Base-by-base conservation (phyloP, 352 stramenopile species). In the Phytopythium litorale region DNA sequence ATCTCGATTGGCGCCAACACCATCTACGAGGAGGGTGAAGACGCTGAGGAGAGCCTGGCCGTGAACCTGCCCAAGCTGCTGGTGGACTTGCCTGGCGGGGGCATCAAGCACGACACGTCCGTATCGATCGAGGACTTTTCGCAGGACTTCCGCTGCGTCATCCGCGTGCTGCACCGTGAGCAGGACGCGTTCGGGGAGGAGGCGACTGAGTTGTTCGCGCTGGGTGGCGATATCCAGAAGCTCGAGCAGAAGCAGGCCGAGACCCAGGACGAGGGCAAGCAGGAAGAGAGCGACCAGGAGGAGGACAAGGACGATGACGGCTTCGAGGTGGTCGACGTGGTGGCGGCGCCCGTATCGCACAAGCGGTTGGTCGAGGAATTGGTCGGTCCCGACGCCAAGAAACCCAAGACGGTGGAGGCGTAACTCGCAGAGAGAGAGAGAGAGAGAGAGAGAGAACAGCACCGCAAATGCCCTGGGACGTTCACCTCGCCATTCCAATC, bases 1-100 rank as follows among this genome's bases (percentile, higher is more conserved):
- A 76, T 98, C 49, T 93, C 89, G 40, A 83, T 96, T 45, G 92
- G 78, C 30, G 70, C 75, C 15, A 96, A 84, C 62, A 94, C 87
- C 40, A 84, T 99, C 38, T 99, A 98, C 75, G 96, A 98, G 72
- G 94, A 98, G 78, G 97, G 96, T 25, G 94, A 98, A 40, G 96
- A 94, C 59, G 89, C 87, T 13, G 84, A 95, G 57, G 77, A 85
- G 62, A 89, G 79, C 67, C 68, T 97, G 58, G 64, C 60, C 15
- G 68, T 81, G 32, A 98, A 99, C 68, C 65, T 98, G 55, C 61
- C 78, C 58, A 98, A 98, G 76, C 84, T 81, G 30, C 70, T 96
- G 11, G 63, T 74, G 42, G 73, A 97, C 59, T 72, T 98, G 19
- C 97, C 97, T 1, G 91, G 84, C 56, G 97, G 97, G 30, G 96